Evolutionary conservation across 371 early-diverging fungal species (phyloP), one percentile per base, ranked within the genome.

Genomic region (Mucor piriformis): DNA sequence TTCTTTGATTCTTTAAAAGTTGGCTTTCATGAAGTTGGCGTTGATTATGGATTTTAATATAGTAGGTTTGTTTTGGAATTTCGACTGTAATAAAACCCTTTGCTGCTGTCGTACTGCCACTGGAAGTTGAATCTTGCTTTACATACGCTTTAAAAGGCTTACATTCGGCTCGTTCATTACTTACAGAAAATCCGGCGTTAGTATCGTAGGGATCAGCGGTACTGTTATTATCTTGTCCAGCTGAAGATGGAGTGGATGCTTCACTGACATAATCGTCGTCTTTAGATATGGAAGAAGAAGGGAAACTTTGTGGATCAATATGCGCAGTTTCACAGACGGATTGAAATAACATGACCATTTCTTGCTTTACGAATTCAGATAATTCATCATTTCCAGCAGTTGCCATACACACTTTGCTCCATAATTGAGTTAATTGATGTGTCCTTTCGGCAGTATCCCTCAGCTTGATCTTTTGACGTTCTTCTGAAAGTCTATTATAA

Each of bases 401-500:
- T 0, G 66, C 67, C 57, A 67, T 64, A 48, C 79, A 78, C 1
- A 78, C 52, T 35, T 67, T 69, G 13, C 64, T 61, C 74, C 76
- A 75, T 3, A 71, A n/a, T 1, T 59, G 23, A 25, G 64, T 67
- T 15, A 77, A 43, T 32, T 73, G 67, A 21, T 64, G 68, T 16
- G 82, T 82, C 11, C 86, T 66, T 11, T 49, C 67, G 21, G 74
- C 74, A 0, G 86, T 73, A 38, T 85, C 84, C 13, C 83, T 64
- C 5, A 67, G 57, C 25, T 72, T 73, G 43, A 84, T 82, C 54
- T 83, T 83, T 73, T 64, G 82, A 58, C 86, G 72, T 38, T 85
- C 84, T 51, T 85, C 86, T 13, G 84, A 80, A 20, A 85, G 57
- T 13, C 86, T 73, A 61, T 85, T 85, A 40, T 85, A 85, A 59